These are phyloP conservation scores for Cryptosporidium sp. DNA, from an alignment of 169 alveolate species.

Conservation along the genomic window DNA sequence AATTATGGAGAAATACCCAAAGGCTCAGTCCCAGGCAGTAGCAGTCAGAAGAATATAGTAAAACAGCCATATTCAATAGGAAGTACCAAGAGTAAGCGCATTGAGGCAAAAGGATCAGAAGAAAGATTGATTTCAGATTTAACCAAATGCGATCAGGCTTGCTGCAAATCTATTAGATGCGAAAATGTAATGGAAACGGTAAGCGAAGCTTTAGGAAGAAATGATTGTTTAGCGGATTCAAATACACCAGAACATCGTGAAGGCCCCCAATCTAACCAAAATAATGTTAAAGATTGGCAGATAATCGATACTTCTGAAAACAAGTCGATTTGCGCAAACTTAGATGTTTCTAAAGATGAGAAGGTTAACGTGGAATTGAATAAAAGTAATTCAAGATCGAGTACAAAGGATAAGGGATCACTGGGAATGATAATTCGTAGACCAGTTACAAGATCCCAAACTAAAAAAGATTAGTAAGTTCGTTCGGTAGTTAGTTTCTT, in stretches of 20 bases:
- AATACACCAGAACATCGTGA: background rate
- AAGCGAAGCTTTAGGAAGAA: background rate
- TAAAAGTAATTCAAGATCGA: background rate
- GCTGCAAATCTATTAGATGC: background rate
- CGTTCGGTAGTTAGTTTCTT: background rate
- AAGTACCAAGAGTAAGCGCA: background rate
- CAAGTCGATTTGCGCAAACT: background rate
- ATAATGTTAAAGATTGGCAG: no score
- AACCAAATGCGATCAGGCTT: no score
- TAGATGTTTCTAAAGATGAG: background rate
- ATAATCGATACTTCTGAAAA: background rate
- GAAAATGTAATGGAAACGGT: background rate
- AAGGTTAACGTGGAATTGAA: background rate
- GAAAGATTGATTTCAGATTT: background rate
- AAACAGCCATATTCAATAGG: background rate
- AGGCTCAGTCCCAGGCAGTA: background rate
- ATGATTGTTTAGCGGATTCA: background rate
- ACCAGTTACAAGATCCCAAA: conserved; percentile 58
- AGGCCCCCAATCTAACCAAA: background rate
- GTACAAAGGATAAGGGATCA: background rate
- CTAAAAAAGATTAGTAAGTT: background rate
- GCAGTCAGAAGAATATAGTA: background rate
- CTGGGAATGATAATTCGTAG: background rate
- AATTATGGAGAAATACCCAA: background rate
- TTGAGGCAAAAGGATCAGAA: background rate